Base-by-base conservation (phyloP, 2,329 filamentous ascomycete species). In the Colletotrichum horii region DNA sequence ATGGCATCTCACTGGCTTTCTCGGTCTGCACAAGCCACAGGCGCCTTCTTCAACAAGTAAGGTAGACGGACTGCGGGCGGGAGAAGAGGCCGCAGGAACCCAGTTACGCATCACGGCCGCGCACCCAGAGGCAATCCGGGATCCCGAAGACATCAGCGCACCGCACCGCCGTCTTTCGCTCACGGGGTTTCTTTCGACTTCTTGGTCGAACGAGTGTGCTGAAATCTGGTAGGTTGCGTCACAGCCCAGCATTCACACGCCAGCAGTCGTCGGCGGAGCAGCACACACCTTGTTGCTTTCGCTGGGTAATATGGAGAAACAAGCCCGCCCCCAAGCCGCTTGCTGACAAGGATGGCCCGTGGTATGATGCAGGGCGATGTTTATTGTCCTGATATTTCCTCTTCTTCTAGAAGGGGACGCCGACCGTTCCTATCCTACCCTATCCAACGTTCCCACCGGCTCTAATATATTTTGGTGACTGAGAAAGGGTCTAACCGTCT, bases 221-320 rank as follows among this genome's bases (percentile, higher is more conserved):
- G 19, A 12, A n/a, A 16, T 69, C 12, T 58, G 66, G 32, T 56
- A 62, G 61, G 36, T 48, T 70, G 67, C 67, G 67, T 70, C 67
- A 70, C 67, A 62, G 67, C 67, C 67, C 56, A 70, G 67, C 11
- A 64, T 12, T 34, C 62, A 70, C 67, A 70, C 67, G 56, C 56
- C 56, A 70, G 56, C 66, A 12, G 34, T 43, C 24, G 36, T 61
- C 26, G 67, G 67, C 66, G 61, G 56, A 64, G 68, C 56, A 69
- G n/a, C 55, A 43, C 48, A 66, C 64, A 55, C 64, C 32, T 26
- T 28, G 43, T 60, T 69, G 22, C 28, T 60, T 60, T 60, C 30
- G 55, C 24, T 60, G 38, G 64, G 38, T 55, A 24, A 32, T 66
- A 66, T 66, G 64, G 64, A 55, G 64, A 66, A 66, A 16, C 55